Evolutionary conservation across 371 early-diverging fungal genomes (phyloP), one percentile per base, ranked within the genome.

Genomic region (Saksenaea vasiformis): DNA sequence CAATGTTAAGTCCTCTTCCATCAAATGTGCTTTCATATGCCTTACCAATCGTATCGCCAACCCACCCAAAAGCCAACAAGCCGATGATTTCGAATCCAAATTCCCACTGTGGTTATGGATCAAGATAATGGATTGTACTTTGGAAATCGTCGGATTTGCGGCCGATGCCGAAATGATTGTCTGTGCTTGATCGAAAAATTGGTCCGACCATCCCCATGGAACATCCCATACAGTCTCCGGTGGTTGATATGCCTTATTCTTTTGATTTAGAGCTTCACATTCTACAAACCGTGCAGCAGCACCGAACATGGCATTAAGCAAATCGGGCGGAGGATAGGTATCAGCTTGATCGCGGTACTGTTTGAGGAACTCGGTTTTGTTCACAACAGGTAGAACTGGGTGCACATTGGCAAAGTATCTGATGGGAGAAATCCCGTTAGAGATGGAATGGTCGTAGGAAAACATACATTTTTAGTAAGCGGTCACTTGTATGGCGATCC

Each of bases 231-330:
- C 67, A 24, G 67, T 62, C 53, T 80, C 76, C 5, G 72, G 66
- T 2, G 77, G 67, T 5, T 55, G 35, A 56, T 60, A 54, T 13
- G 22, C 8, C 9, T 70, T 67, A 14, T 61, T 38, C 22, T 71
- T 69, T 1, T 64, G 65, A 27, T 64, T 64, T 1, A 66, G 55
- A 3, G 68, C 60, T 37, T 76, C 79, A 36, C 72, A 73, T 60
- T 80, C 81, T 9, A 74, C 73, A 56, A 76, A 80, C 11, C 81
- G 63, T 14, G 78, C 81, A 13, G 81, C 81, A 13, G 81, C 78
- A 36, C 81, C 81, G 56, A 80, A 69, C 81, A 80, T 80, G 19
- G 81, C 78, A 65, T 80, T 80, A 4, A 80, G 53, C 26, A 80
- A 31, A 37, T 76, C 78, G 7, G 73, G 58, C 1, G 74, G 59